A percentile compares a stretch with the other conserved stretches of the same genome.
Conservation (phyloP, 2,329 filamentous ascomycete genomes). For the Sporothrix brasiliensis region DNA sequence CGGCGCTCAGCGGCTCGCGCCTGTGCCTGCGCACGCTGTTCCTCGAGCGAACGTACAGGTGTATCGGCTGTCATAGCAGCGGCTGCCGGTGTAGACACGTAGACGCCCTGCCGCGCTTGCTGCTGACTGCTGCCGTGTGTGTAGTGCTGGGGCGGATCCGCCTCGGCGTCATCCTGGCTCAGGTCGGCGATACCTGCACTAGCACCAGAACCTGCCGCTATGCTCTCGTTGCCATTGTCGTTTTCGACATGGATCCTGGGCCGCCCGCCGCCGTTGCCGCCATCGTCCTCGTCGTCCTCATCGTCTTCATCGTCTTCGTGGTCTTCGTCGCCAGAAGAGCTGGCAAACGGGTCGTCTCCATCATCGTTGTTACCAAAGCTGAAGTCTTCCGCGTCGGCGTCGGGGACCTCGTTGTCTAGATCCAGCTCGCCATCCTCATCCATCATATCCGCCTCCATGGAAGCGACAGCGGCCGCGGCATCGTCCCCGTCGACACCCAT, state of each 20-base stretch:
- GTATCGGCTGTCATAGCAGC: neutral
- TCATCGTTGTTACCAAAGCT: conserved; percentile 53
- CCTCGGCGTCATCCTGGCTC: conserved; percentile 10
- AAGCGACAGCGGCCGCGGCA: conserved; percentile 45
- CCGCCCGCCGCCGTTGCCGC: neutral
- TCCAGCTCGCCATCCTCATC: conserved; percentile 61
- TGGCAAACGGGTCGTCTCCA: conserved; percentile 42
- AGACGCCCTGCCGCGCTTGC: conserved; percentile 6
- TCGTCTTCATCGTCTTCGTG: conserved; percentile 48
- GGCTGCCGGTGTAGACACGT: conserved; percentile 8
- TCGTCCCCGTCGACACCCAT: conserved; percentile 45
- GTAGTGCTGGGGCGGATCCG: neutral
- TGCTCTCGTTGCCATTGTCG: conserved; percentile 15
- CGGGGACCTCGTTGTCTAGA: conserved; percentile 73
- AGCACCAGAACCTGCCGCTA: neutral
- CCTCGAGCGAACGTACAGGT: conserved; percentile 39
- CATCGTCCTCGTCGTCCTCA: conserved; percentile 34
- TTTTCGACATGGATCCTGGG: neutral
- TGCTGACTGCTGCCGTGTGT: conserved; percentile 4
- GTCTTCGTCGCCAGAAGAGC: conserved; percentile 42
- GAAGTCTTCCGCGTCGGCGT: conserved; percentile 61
- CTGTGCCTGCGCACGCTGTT: conserved; percentile 46
- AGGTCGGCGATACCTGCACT: neutral
- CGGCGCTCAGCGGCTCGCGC: conserved; percentile 46
- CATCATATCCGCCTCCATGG: conserved; percentile 51